Evolutionary conservation across 148 eudicot genomes (phyloP).

Genomic region (Chenopodium formosanum): DNA sequence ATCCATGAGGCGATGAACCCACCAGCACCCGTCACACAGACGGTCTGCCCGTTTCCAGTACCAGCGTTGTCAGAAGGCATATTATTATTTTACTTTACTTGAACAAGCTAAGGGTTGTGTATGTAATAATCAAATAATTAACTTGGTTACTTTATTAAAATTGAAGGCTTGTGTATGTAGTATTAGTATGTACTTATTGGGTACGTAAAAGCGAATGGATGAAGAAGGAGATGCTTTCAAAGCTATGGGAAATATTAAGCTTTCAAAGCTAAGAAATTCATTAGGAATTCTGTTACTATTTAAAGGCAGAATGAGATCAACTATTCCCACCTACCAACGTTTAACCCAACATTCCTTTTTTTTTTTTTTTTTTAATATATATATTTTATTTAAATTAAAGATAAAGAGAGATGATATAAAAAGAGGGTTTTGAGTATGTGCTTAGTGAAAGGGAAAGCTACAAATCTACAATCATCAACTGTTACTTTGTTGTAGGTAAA

Average conservation of each 20-base stretch:
- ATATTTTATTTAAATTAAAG: neutral
- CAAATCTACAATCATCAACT: neutral
- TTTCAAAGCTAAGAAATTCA: conserved; percentile 25
- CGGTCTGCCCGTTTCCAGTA: conserved; percentile 42
- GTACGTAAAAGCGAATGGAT: neutral
- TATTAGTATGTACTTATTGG: neutral
- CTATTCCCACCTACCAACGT: conserved; percentile 32
- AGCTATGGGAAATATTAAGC: conserved; percentile 1
- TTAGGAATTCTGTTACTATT: conserved; percentile 12
- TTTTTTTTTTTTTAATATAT: too few relatives aligned
- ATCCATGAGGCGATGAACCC: conserved; percentile 95
- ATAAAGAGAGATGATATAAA: neutral
- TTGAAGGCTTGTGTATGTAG: neutral
- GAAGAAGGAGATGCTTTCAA: neutral
- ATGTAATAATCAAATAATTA: neutral
- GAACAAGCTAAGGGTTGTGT: too few relatives aligned
- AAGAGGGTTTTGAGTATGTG: conserved; percentile 13
- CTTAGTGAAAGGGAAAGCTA: conserved; percentile 21
- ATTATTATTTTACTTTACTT: conserved; percentile 13
- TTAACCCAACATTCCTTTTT: too few relatives aligned
- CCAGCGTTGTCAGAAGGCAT: conserved; percentile 27
- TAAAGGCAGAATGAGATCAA: conserved; percentile 22
- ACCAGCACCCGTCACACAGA: conserved; percentile 94
- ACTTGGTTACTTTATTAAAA: too few relatives aligned
- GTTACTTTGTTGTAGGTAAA: conserved; percentile 1